Conservation (phyloP, 2,329 filamentous ascomycete genomes). For the Penicillium sp. region DNA sequence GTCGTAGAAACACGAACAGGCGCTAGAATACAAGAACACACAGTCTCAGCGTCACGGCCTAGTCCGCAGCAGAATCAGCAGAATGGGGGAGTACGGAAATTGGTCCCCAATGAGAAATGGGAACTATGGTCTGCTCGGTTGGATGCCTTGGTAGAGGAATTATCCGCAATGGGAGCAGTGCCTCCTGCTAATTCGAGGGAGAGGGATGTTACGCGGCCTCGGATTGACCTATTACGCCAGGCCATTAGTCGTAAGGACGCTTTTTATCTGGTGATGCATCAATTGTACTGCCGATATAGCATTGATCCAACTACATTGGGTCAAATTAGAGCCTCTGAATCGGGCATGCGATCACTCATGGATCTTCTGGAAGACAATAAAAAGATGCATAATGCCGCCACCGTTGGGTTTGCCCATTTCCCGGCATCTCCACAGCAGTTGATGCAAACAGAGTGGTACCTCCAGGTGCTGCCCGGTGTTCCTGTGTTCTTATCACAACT, state of each 20-base stretch:
- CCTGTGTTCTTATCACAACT: constrained; percentile 49
- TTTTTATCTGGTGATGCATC: constrained; percentile 66
- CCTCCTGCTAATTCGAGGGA: neutral
- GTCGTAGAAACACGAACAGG: neutral
- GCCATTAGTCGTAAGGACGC: constrained; percentile 59
- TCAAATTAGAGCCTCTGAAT: constrained; percentile 24
- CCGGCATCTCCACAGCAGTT: constrained; percentile 36
- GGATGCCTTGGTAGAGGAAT: neutral
- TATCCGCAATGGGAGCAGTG: neutral
- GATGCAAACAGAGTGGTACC: constrained; percentile 36
- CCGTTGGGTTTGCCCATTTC: constrained; percentile 36
- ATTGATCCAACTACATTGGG: constrained; percentile 27
- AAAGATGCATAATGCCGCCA: constrained; percentile 1
- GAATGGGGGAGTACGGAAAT: neutral
- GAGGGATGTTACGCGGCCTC: constrained; percentile 24
- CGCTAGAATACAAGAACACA: neutral
- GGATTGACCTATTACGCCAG: constrained; percentile 56
- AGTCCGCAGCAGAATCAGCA: neutral
- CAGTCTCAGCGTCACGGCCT: neutral
- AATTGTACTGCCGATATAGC: constrained; percentile 62
- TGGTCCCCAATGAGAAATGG: constrained; percentile 8
- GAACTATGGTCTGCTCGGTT: constrained; percentile 8
- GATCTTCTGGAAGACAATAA: constrained; percentile 9
- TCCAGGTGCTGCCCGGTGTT: constrained; percentile 39
- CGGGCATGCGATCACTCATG: neutral